phyloP scores from a whole-genome alignment of 192 early-diverging fungal species.

The Backusella macrospora region DNA sequence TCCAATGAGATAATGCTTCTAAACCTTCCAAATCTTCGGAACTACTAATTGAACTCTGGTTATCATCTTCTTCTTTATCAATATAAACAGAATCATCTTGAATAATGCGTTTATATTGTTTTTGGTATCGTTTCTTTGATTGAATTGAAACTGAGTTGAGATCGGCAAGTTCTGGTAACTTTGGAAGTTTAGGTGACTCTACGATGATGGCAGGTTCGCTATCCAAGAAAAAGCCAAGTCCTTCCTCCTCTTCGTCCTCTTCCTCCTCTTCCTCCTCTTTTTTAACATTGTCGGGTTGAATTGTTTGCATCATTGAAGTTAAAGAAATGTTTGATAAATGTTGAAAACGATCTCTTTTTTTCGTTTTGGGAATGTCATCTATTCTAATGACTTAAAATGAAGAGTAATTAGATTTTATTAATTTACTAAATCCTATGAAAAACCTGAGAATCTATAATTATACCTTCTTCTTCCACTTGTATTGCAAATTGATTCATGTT shows the following conservation, averaged over 20 bases:
- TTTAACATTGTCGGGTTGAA: not conserved
- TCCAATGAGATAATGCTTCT: slow-evolving; percentile 10
- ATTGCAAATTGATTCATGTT: slow-evolving; percentile 10
- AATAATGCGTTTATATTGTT: not conserved
- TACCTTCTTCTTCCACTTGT: slow-evolving; percentile 17
- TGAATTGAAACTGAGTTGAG: not conserved
- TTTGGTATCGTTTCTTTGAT: not conserved
- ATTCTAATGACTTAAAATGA: not conserved
- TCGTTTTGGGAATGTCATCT: not conserved
- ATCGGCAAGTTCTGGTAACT: not conserved
- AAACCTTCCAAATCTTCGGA: slow-evolving; percentile 1
- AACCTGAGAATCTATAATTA: not conserved
- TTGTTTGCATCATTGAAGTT: not conserved
- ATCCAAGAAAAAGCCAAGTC: slow-evolving; percentile 2
- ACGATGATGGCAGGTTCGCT: not conserved
- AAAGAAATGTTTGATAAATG: not conserved
- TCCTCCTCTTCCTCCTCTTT: not conserved
- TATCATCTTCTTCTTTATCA: slow-evolving; percentile 7
- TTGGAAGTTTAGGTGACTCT: not conserved
- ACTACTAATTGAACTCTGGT: slow-evolving; percentile 9
- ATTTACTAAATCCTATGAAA: not conserved
- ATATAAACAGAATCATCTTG: slow-evolving; percentile 11
- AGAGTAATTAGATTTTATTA: not conserved
- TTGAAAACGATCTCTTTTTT: not conserved
- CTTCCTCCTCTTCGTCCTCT: not conserved